These are phyloP conservation scores for Trichoderma atroviride DNA, from an alignment of 2,329 filamentous ascomycete species.

Conservation along the genomic window DNA sequence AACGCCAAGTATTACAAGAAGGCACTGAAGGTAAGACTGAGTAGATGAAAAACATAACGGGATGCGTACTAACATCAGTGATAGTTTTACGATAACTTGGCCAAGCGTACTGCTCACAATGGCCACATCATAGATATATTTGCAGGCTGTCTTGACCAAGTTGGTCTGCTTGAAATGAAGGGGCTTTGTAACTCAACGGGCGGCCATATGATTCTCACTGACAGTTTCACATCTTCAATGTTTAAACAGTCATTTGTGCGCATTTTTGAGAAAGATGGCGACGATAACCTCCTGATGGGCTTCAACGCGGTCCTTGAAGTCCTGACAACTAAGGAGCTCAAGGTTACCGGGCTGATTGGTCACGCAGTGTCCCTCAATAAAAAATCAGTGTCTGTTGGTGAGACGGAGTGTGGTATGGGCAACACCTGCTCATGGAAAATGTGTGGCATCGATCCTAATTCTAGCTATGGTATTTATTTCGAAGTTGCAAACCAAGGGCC, in stretches of 20 bases:
- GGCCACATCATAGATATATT: conserved; percentile 98
- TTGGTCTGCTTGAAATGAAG: conserved; percentile 97
- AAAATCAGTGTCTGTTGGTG: conserved; percentile 94
- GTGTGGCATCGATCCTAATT: conserved; percentile 93
- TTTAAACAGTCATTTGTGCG: conserved; percentile 98
- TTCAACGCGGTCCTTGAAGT: conserved; percentile 98
- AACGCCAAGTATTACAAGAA: conserved; percentile 99
- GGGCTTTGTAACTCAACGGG: conserved; percentile 93
- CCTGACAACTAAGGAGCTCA: conserved; percentile 94
- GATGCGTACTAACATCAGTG: background rate
- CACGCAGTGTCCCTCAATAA: conserved; percentile 97
- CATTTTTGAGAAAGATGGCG: conserved; percentile 93
- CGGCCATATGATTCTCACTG: conserved; percentile 96
- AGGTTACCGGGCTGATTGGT: conserved; percentile 95
- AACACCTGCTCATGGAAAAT: conserved; percentile 99
- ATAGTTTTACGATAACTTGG: conserved; percentile 90
- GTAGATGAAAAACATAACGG: too few relatives aligned
- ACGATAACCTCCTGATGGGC: conserved; percentile 95
- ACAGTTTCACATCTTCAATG: conserved; percentile 98
- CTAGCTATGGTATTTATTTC: conserved; percentile 96
- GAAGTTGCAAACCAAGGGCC: conserved; percentile 95
- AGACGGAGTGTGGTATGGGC: conserved; percentile 97
- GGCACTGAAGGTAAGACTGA: conserved; percentile 74
- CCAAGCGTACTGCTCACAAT: conserved; percentile 93
- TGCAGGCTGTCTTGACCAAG: conserved; percentile 94